A percentile compares a stretch with the other conserved stretches of the same genome.
Conservation (phyloP, 164 flowering plant species). For the Stephania japonica region DNA sequence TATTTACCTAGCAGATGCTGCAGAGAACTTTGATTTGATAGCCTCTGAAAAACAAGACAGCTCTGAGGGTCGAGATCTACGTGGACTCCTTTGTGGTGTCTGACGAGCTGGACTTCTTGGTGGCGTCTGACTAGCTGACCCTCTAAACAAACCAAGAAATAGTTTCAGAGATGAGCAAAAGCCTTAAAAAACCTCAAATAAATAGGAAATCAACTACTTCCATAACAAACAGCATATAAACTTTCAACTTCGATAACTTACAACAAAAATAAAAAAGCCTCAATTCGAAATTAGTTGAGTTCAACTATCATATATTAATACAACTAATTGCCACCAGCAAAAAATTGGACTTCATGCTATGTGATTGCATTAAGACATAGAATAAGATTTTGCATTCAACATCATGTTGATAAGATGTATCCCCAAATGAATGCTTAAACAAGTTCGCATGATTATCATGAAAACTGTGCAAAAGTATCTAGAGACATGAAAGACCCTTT, state of each 20-base stretch:
- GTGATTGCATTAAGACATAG: not conserved
- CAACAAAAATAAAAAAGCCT: too few relatives aligned
- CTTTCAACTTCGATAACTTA: too few relatives aligned
- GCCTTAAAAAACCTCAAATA: not conserved
- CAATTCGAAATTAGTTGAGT: not conserved
- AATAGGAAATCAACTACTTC: not conserved
- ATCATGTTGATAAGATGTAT: not conserved
- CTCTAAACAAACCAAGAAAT: slow-evolving; percentile 16
- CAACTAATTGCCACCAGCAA: not conserved
- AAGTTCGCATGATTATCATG: not conserved
- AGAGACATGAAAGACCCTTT: not conserved
- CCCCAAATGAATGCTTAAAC: not conserved
- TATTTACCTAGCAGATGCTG: slow-evolving; percentile 60
- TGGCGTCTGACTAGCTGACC: slow-evolving; percentile 22
- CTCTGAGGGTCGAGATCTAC: slow-evolving; percentile 37
- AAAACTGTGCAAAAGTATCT: not conserved
- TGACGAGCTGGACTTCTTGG: slow-evolving; percentile 9
- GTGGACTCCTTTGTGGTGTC: slow-evolving; percentile 17
- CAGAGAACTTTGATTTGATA: slow-evolving; percentile 55
- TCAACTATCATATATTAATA: not conserved
- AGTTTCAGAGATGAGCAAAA: not conserved
- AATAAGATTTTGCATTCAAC: not conserved
- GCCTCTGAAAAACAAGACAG: slow-evolving; percentile 48
- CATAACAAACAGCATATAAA: not conserved
- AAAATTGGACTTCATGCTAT: not conserved